These are phyloP conservation scores for Populus trichocarpa DNA, from an alignment of 441 rosid species.

Conservation along the genomic window DNA sequence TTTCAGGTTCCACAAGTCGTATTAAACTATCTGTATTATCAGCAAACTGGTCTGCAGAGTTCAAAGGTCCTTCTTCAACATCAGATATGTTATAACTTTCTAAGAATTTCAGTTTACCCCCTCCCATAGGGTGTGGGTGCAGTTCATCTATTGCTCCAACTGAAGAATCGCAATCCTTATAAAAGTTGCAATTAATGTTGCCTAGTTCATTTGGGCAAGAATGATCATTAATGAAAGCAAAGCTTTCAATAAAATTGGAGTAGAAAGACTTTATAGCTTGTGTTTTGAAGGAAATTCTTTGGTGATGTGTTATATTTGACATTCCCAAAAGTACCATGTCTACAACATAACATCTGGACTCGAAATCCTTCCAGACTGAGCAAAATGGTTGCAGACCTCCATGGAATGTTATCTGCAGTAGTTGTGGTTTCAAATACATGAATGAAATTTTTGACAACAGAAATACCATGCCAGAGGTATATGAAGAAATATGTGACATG, in stretches of 20 bases:
- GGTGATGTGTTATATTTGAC: no score
- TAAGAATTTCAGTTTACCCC: constrained; percentile 37
- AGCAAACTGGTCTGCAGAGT: constrained; percentile 34
- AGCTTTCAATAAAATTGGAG: constrained; percentile 32
- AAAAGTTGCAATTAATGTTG: constrained; percentile 30
- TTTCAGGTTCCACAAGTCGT: constrained; percentile 39
- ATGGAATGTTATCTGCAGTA: no score
- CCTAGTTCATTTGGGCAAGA: constrained; percentile 33
- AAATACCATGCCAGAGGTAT: no score
- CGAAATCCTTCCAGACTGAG: no score
- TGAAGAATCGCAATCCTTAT: constrained; percentile 37
- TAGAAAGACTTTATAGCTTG: constrained; percentile 13
- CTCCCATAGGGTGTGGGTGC: constrained; percentile 9
- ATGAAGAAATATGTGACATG: no score
- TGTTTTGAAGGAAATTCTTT: no score
- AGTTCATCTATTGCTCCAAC: constrained; percentile 25
- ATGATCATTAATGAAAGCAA: constrained; percentile 21
- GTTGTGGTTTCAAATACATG: no score
- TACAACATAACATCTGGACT: no score
- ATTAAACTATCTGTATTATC: constrained; percentile 32
- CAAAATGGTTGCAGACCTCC: no score
- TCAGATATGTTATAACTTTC: constrained; percentile 37
- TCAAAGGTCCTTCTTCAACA: constrained; percentile 33
- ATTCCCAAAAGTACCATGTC: no score
- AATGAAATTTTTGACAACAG: not conserved